Conservation (phyloP, 495 filamentous ascomycete genomes). For the Lichina pygmaea region DNA sequence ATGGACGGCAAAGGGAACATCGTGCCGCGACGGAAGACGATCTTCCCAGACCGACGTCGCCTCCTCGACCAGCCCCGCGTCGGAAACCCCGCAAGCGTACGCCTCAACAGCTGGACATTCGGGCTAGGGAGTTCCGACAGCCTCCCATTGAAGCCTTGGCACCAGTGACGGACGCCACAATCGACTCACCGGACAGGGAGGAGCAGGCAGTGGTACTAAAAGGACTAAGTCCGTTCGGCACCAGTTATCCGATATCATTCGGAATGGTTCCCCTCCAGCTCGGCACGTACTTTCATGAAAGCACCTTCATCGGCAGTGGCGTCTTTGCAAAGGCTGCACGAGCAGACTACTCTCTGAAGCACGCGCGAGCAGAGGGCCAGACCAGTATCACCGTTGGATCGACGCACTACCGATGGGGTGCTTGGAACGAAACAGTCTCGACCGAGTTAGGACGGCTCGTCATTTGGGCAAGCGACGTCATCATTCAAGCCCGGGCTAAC, state of each 20-base stretch:
- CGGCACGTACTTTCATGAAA: constrained; percentile 51
- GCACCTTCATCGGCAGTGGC: constrained; percentile 51
- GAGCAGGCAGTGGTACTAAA: constrained; percentile 9
- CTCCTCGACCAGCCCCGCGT: neutral
- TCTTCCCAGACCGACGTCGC: too few species aligned
- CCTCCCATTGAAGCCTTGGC: neutral
- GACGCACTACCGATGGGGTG: constrained; percentile 29
- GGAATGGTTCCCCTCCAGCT: constrained; percentile 34
- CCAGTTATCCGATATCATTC: constrained; percentile 50
- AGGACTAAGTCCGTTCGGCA: constrained; percentile 16
- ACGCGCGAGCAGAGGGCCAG: constrained; percentile 12
- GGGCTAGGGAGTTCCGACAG: neutral
- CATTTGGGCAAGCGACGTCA: constrained; percentile 21
- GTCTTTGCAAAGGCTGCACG: constrained; percentile 26
- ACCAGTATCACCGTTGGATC: constrained; percentile 19
- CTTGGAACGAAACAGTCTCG: constrained; percentile 41
- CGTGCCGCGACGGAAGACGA: too few species aligned
- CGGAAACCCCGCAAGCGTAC: constrained; percentile 1
- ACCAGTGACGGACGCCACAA: neutral
- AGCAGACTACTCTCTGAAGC: constrained; percentile 8
- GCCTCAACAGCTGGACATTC: constrained; percentile 1
- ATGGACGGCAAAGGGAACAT: too few species aligned
- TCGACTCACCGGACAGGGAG: constrained; percentile 1
- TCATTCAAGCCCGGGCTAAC: neutral
- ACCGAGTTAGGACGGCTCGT: constrained; percentile 36